Conservation (phyloP, 495 filamentous ascomycete genomes). For the Barbatosphaeria neglecta region DNA sequence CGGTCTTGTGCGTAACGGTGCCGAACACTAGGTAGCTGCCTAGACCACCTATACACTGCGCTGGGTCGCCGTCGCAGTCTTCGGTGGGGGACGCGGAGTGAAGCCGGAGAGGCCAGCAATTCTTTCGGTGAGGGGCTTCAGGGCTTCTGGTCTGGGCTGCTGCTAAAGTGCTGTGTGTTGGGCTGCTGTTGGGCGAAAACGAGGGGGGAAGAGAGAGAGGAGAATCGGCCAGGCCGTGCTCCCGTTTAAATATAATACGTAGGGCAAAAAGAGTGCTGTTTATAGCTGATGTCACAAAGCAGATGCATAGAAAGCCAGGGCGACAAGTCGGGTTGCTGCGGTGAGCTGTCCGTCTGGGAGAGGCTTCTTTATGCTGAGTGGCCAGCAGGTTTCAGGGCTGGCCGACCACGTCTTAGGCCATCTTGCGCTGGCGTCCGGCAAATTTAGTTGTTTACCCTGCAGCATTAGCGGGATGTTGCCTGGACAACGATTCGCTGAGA, state of each 20-base stretch:
- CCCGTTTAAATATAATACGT: not conserved
- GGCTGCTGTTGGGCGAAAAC: too few relatives aligned
- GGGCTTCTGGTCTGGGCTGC: too few relatives aligned
- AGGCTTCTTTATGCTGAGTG: not conserved
- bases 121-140: too few relatives aligned
- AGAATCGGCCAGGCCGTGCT: too few relatives aligned
- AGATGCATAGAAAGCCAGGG: not conserved
- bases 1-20: too few relatives aligned
- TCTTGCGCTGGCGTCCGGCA: too few relatives aligned
- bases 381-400: not conserved
- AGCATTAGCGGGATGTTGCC: not conserved
- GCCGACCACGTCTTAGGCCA: not conserved
- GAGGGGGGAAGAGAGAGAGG: not conserved
- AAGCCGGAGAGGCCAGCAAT: too few relatives aligned
- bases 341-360: not conserved
- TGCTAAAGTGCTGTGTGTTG: too few relatives aligned
- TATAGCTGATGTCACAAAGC: not conserved
- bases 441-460: not conserved
- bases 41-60: too few relatives aligned
- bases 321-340: not conserved
- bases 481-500: not conserved
- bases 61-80: too few relatives aligned
- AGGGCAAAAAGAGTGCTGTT: not conserved
- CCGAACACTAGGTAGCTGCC: not conserved
- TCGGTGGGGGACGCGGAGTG: too few relatives aligned